Evolutionary conservation across 2,329 filamentous ascomycete species (phyloP).

Genomic region (Orbilia quercus): DNA sequence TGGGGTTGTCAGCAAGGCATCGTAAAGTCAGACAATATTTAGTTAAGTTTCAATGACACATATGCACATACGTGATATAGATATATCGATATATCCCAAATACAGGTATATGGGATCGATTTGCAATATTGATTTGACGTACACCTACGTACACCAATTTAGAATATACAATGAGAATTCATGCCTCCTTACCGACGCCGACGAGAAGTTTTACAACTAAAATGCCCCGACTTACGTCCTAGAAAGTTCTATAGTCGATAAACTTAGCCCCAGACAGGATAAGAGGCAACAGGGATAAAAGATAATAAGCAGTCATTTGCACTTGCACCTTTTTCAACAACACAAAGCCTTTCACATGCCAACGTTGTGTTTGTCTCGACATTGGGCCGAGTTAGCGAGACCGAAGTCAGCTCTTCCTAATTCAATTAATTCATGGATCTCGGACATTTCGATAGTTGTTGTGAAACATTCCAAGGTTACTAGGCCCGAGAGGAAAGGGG

Average conservation of each 20-base stretch:
- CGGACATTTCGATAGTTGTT: constrained; percentile 51
- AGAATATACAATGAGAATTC: neutral
- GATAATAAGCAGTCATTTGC: no score
- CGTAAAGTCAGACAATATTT: no score
- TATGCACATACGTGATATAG: no score
- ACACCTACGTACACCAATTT: no score
- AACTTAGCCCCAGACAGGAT: constrained; percentile 17
- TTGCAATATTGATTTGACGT: no score
- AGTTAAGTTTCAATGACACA: no score
- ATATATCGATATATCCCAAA: no score
- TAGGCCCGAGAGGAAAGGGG: constrained; percentile 17
- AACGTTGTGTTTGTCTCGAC: constrained; percentile 37
- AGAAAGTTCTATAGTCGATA: neutral
- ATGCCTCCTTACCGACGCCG: neutral
- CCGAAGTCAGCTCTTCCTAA: constrained; percentile 26
- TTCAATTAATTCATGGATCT: constrained; percentile 45
- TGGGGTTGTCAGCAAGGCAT: no score
- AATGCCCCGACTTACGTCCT: neutral
- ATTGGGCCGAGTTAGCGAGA: constrained; percentile 46
- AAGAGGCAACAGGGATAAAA: constrained; percentile 39
- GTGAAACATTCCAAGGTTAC: constrained; percentile 49
- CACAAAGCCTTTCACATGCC: constrained; percentile 44
- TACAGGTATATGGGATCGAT: no score
- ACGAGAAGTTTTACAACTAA: neutral
- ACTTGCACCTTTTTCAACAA: constrained; percentile 10